Base-by-base conservation (phyloP, 2,329 filamentous ascomycete species). In the Epichloe glyceriae region DNA sequence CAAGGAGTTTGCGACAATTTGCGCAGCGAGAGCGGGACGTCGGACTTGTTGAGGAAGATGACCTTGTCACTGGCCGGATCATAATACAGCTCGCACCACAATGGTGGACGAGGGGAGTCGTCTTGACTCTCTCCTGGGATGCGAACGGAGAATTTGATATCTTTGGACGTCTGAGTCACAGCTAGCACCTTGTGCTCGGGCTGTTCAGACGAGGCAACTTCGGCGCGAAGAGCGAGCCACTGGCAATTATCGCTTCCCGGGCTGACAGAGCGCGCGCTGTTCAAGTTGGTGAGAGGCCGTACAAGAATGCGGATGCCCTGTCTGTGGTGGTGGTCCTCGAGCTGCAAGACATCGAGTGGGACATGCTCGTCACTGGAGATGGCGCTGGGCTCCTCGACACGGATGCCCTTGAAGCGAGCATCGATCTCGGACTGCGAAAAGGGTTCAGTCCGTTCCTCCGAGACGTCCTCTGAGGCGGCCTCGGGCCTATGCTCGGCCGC, bases 11-110 rank as follows among this genome's bases (percentile, higher is more conserved):
- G 65, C 19, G 73, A 75, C 49, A 73, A 58, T 49, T 72, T 68
- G 19, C 70, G 68, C 33, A 81, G 65, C 22, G 66, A 65, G 50
- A 80, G 73, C 42, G 77, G 76, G 2, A 73, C 67, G 38, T 79
- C 73, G 15, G 76, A 79, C 52, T 69, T 70, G 61, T 80, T 81
- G 48, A 73, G 61, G 26, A 80, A 70, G 52, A 80, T 76, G 56
- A 78, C 71, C 60, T 75, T 73, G 60, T 80, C 77, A 63, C 76
- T 79, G 54, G 71, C 67, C 15, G 78, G 76, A 61, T 80, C 75
- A 56, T 80, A 80, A 57, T 79, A 80, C 37, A 81, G 66, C 61
- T 80, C 76, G 60, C 75, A 80, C 74, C 74, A 79, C n/a, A 80
- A 57, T 4, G 73, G 70, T 15, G 75, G 74, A 15, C 73, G 66